These are phyloP conservation scores for Coniophora puteana DNA, from an alignment of 1,284 basidiomycete genomes.

Conservation along the genomic window DNA sequence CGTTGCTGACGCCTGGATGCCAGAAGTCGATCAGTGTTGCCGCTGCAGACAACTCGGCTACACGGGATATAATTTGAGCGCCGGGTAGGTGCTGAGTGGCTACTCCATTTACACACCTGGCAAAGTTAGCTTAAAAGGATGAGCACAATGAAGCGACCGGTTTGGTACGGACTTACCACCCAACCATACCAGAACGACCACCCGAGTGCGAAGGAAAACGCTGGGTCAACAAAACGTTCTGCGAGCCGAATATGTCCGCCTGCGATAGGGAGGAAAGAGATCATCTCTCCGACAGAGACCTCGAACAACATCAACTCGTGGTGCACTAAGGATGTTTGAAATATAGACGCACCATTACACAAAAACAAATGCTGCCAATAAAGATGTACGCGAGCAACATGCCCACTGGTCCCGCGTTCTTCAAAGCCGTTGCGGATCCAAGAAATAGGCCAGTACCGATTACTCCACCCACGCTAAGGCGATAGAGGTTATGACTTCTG, in stretches of 20 bases:
- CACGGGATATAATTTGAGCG: background rate
- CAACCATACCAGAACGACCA: constrained; percentile 72
- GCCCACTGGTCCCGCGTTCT: constrained; percentile 26
- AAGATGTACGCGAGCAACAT: constrained; percentile 29
- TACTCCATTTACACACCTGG: constrained; percentile 16
- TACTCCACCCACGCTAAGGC: constrained; percentile 34
- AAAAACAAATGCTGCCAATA: constrained; percentile 28
- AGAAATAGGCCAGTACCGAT: constrained; percentile 49
- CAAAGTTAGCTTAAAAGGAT: constrained; percentile 17
- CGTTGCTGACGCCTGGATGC: constrained; percentile 49
- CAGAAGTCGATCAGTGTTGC: constrained; percentile 63
- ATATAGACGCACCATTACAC: constrained; percentile 21
- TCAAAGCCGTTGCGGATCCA: constrained; percentile 26
- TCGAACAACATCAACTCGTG: constrained; percentile 8
- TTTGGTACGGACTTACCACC: constrained; percentile 39
- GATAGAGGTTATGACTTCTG: background rate
- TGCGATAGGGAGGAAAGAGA: constrained; percentile 34
- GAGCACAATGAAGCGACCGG: constrained; percentile 11
- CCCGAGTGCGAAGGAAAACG: constrained; percentile 63
- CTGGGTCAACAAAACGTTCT: constrained; percentile 66
- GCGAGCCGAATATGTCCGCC: constrained; percentile 70
- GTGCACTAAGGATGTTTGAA: background rate
- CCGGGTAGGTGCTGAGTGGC: too few relatives aligned
- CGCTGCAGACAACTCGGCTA: constrained; percentile 60
- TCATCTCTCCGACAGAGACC: constrained; percentile 32